Evolutionary conservation across 2,329 filamentous ascomycete species (phyloP), one percentile per base, ranked within the genome.

Genomic region (Trichoderma afroharzianum): DNA sequence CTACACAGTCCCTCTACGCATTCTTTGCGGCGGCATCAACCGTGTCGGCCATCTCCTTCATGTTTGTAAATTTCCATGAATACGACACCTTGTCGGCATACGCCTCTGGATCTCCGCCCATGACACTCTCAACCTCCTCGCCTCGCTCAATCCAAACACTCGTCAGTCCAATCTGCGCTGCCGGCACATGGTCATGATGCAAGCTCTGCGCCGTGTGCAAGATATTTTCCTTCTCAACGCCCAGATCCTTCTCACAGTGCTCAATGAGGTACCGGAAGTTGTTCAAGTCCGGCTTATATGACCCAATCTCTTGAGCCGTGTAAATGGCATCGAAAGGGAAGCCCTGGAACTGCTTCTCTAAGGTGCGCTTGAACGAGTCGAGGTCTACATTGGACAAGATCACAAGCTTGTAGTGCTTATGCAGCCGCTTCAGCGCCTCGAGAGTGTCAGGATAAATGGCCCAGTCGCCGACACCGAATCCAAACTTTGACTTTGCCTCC

Each of bases 231-330:
- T 74, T 75, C 5, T 79, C 76, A 0, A 92, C 78, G 0, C 86
- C 89, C 66, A 91, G 86, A 6, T 88, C 85, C 3, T 79, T 75
- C 76, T 86, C 73, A 21, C 88, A 85, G 39, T 85, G 82, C 15
- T 79, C 78, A 15, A 93, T 81, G 80, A 94, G 82, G 76, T 91
- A 91, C 70, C 87, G 83, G 74, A 94, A 94, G 76, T 93, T 93
- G 32, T 78, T 78, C 47, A 81, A 78, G 73, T 87, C 82, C 0
- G 92, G 92, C 82, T 94, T 94, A 79, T 94, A 94, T 7, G 83
- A 85, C 1, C 92, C 91, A 68, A 94, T 88, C 58, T 92, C 87
- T 80, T 94, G 84, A 2, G 92, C 92, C 3, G 91, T 93, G 79
- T 91, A 88, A 28, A 92, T 83, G 14, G 86, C 85, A 75, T 92